These are phyloP conservation scores for Botryococcus braunii DNA, from an alignment of 163 green algal genomes.

Conservation along the genomic window DNA sequence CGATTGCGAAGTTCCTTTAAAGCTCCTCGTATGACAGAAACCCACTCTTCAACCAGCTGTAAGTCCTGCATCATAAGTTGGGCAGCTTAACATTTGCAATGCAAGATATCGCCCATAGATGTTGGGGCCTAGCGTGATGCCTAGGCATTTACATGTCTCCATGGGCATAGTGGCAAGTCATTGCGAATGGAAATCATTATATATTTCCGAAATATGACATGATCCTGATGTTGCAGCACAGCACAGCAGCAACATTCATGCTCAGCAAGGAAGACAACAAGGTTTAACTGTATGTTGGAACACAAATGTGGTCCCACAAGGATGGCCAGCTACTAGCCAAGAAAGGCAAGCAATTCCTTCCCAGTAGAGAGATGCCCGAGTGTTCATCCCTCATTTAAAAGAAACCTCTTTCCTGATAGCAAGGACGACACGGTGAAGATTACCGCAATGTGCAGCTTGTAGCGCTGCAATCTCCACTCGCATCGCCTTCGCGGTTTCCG, in stretches of 20 bases:
- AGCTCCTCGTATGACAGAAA: slow-evolving; percentile 6
- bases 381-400: neutral
- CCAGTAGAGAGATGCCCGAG: too few species aligned
- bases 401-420: neutral
- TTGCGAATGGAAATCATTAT: neutral
- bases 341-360: neutral
- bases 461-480: slow-evolving; percentile 20
- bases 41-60: slow-evolving; percentile 21
- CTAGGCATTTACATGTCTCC: neutral
- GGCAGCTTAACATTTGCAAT: neutral
- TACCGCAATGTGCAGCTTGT: slow-evolving; percentile 13
- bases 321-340: neutral
- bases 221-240: neutral
- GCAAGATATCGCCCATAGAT: neutral
- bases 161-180: neutral
- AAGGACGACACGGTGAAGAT: slow-evolving; percentile 11
- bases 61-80: slow-evolving; percentile 7
- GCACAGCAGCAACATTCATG: neutral
- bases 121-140: too few species aligned
- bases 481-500: slow-evolving; percentile 9
- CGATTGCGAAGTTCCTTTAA: slow-evolving; percentile 22
- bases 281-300: neutral
- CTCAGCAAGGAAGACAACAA: too few species aligned
- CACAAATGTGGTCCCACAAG: neutral
- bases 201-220: neutral